These are phyloP conservation scores for Trichoderma atrobrunneum DNA, from an alignment of 2,329 filamentous ascomycete species.

Conservation along the genomic window DNA sequence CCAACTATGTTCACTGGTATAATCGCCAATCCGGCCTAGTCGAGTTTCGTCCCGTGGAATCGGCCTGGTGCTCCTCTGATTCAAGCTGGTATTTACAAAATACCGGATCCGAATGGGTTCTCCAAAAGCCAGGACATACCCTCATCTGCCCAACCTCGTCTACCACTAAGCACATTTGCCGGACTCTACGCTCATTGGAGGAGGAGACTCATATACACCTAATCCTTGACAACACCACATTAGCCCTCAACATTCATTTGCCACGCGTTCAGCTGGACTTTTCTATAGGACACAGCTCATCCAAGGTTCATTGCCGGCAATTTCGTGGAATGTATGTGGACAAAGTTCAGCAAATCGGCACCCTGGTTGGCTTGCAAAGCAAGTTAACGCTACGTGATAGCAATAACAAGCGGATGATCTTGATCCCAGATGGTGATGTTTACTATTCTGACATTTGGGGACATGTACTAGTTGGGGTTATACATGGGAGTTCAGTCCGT, in stretches of 20 bases:
- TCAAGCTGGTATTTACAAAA: not conserved
- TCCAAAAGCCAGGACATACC: not conserved
- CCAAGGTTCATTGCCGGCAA: constrained; percentile 44
- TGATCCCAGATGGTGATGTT: not conserved
- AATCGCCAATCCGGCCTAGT: constrained; percentile 28
- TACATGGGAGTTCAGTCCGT: not conserved
- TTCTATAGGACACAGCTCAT: constrained; percentile 28
- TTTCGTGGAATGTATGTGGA: constrained; percentile 51
- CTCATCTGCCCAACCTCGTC: not conserved
- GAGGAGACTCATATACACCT: not conserved
- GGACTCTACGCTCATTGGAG: not conserved
- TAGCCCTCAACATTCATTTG: not conserved
- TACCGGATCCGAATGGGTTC: not conserved
- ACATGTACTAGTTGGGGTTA: not conserved
- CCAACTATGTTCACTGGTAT: constrained; percentile 47
- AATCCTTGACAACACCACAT: not conserved
- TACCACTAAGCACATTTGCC: not conserved
- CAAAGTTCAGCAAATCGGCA: constrained; percentile 42
- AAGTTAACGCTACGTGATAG: constrained; percentile 44
- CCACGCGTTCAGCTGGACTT: constrained; percentile 51
- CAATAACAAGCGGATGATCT: not conserved
- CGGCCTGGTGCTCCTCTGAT: constrained; percentile 27
- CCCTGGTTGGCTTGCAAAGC: constrained; percentile 47
- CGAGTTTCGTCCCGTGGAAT: constrained; percentile 32
- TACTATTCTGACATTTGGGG: not conserved